A percentile compares a stretch with the other conserved stretches of the same genome.
Conservation (phyloP, 2,329 filamentous ascomycete species). For the Emergomyces pasteurianus region DNA sequence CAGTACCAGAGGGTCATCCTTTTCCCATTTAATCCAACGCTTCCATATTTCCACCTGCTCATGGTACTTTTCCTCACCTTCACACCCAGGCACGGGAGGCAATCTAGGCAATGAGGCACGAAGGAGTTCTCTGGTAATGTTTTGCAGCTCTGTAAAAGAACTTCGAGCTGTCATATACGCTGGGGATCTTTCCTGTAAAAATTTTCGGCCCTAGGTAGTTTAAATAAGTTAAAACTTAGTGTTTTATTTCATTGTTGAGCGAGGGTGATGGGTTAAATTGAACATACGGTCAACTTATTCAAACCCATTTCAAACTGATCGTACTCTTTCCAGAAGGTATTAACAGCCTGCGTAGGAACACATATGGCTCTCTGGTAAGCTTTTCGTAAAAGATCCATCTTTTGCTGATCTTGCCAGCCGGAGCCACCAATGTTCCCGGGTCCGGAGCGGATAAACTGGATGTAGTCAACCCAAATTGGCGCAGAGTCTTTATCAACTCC, state of each 20-base stretch:
- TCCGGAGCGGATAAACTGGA: slow-evolving; percentile 80
- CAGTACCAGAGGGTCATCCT: slow-evolving; percentile 77
- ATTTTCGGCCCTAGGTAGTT: slow-evolving; percentile 63
- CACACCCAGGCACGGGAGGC: slow-evolving; percentile 72
- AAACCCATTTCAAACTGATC: slow-evolving; percentile 89
- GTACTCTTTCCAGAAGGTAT: slow-evolving; percentile 91
- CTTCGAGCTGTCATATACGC: slow-evolving; percentile 93
- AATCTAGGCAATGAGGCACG: slow-evolving; percentile 69
- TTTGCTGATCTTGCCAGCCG: slow-evolving; percentile 94
- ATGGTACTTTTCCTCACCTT: slow-evolving; percentile 72
- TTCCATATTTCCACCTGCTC: slow-evolving; percentile 84
- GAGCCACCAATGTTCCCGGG: slow-evolving; percentile 76
- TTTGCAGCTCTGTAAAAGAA: slow-evolving; percentile 80
- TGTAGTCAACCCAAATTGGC: slow-evolving; percentile 85
- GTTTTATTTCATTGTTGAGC: slow-evolving; percentile 4
- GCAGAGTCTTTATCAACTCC: slow-evolving; percentile 87
- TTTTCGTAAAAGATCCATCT: slow-evolving; percentile 88
- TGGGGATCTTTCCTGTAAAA: slow-evolving; percentile 83
- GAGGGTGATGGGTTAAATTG: not conserved
- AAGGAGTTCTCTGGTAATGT: slow-evolving; percentile 64
- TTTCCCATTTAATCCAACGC: slow-evolving; percentile 91
- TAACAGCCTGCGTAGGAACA: slow-evolving; percentile 72
- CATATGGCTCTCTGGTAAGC: slow-evolving; percentile 84
- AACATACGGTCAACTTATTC: slow-evolving; percentile 75
- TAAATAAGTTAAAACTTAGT: not conserved